These are phyloP conservation scores for Capsella bursapastoris DNA, from an alignment of 345 rosid species.

Conservation along the genomic window DNA sequence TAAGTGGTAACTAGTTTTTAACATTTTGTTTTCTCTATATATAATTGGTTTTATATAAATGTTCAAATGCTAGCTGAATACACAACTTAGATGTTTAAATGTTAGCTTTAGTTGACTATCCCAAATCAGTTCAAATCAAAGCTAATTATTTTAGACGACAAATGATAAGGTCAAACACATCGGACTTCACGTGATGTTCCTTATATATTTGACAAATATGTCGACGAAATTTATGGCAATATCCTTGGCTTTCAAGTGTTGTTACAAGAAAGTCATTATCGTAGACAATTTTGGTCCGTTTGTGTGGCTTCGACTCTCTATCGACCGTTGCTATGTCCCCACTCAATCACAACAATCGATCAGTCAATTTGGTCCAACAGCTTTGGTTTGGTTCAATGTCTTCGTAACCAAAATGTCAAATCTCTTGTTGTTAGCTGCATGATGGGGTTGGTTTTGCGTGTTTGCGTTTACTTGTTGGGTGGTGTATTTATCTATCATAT, in stretches of 20 bases:
- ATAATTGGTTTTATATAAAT: background rate
- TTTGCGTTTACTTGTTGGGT: slow-evolving; percentile 27
- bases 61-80: background rate
- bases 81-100: background rate
- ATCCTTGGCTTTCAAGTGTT: slow-evolving; percentile 28
- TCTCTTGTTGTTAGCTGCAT: slow-evolving; percentile 20
- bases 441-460: slow-evolving; percentile 34
- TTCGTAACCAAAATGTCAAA: slow-evolving; percentile 36
- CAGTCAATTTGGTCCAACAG: slow-evolving; percentile 44
- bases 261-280: slow-evolving; percentile 36
- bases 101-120: slow-evolving; percentile 15
- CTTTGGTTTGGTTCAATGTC: slow-evolving; percentile 31
- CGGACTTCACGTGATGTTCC: slow-evolving; percentile 43
- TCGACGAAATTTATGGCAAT: slow-evolving; percentile 42
- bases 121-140: slow-evolving; percentile 28
- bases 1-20: background rate
- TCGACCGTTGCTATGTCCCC: slow-evolving; percentile 43
- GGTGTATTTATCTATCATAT: background rate
- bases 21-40: background rate
- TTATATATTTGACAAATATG: slow-evolving; percentile 38
- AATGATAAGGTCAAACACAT: slow-evolving; percentile 38
- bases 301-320: slow-evolving; percentile 29
- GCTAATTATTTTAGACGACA: slow-evolving; percentile 27
- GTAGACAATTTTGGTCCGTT: slow-evolving; percentile 31
- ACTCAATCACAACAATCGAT: slow-evolving; percentile 35